phyloP scores from a whole-genome alignment of 1,284 basidiomycete genomes.

The Apiotrichum laibachii region DNA sequence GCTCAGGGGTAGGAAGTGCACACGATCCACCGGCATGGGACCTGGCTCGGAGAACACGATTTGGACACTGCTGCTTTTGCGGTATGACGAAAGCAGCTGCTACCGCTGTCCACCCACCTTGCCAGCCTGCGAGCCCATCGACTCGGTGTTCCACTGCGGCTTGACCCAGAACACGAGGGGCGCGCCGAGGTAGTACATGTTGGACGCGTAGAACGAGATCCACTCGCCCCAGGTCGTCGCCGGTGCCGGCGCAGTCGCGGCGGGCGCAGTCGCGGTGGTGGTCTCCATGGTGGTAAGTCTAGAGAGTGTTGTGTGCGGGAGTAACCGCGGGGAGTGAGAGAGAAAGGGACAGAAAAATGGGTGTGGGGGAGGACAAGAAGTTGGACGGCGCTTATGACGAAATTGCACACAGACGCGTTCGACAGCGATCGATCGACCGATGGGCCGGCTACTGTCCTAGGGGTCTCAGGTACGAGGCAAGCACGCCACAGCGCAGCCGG shows the following conservation, averaged over 20 bases:
- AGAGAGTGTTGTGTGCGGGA: neutral
- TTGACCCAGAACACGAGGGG: slow-evolving; percentile 9
- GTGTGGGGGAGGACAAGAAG: neutral
- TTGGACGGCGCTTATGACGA: no score
- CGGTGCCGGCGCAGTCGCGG: neutral
- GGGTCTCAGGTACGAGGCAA: no score
- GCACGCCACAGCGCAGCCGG: no score
- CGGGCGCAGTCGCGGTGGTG: neutral
- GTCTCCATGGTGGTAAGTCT: neutral
- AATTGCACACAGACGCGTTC: no score
- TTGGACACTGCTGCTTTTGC: no score
- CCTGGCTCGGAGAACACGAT: neutral
- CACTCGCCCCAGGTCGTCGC: neutral
- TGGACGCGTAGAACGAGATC: slow-evolving; percentile 4
- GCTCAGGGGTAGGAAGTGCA: slow-evolving; percentile 13
- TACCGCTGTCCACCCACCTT: slow-evolving; percentile 2
- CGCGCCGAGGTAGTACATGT: neutral
- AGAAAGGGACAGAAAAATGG: neutral
- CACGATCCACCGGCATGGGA: no score
- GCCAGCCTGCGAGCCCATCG: slow-evolving; percentile 6
- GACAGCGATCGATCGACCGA: no score
- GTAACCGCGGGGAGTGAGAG: neutral
- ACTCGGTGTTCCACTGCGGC: slow-evolving; percentile 1
- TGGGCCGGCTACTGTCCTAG: no score
- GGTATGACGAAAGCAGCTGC: no score